Evolutionary conservation across 176 grass and related monocot genomes (phyloP).

Genomic region (Avena eriantha): DNA sequence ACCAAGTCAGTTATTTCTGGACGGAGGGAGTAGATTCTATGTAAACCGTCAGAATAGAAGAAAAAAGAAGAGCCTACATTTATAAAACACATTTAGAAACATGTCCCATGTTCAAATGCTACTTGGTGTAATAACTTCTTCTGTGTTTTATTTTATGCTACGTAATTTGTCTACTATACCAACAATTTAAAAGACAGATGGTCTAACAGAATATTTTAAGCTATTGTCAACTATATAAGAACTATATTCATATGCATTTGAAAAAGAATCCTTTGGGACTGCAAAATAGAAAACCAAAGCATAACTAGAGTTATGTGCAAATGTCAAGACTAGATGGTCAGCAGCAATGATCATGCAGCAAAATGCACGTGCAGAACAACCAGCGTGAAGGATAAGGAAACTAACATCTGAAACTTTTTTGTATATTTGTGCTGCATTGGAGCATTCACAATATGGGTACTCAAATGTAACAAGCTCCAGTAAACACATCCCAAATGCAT

Average conservation of each 20-base stretch:
- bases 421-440: constrained; percentile 82
- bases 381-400: background rate
- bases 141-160: background rate
- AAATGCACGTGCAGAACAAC: no score
- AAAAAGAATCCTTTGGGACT: background rate
- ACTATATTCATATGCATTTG: background rate
- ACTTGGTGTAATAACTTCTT: background rate
- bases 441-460: constrained; percentile 83
- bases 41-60: background rate
- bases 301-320: background rate
- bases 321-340: background rate
- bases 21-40: background rate
- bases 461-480: constrained; percentile 87
- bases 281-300: background rate
- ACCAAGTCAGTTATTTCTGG: no score
- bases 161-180: no score
- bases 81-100: background rate
- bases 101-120: background rate
- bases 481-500: constrained; percentile 88
- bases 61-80: background rate
- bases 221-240: background rate
- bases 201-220: background rate
- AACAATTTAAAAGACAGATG: background rate
- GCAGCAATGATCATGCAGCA: background rate
- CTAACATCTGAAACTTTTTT: constrained; percentile 76